phyloP scores from a whole-genome alignment of 1,284 basidiomycete genomes.

The Microbotryum silenes-acaulis region DNA sequence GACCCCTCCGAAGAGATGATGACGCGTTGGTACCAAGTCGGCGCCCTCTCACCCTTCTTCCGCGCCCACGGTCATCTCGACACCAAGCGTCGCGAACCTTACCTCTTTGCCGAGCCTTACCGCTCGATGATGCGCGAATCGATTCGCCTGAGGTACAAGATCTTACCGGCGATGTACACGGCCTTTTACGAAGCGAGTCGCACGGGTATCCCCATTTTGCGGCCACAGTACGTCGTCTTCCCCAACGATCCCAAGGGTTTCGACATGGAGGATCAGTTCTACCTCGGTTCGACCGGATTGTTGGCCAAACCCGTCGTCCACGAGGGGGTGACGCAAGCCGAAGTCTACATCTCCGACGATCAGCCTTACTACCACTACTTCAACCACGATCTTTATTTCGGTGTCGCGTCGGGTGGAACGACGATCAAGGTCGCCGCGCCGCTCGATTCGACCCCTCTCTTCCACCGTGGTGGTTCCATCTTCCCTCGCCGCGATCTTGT shows the following conservation, averaged over 20 bases:
- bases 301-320: constrained; percentile 85
- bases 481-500: constrained; percentile 78
- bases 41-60: constrained; percentile 94
- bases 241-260: constrained; percentile 79
- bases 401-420: constrained; percentile 52
- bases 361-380: constrained; percentile 97
- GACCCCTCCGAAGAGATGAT: constrained; percentile 92
- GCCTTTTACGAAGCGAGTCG: constrained; percentile 80
- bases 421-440: constrained; percentile 66
- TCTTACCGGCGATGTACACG: constrained; percentile 94
- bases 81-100: constrained; percentile 94
- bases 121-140: constrained; percentile 70
- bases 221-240: constrained; percentile 89
- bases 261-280: constrained; percentile 88
- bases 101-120: constrained; percentile 80
- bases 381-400: constrained; percentile 58
- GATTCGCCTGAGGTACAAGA: constrained; percentile 73
- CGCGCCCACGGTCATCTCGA: constrained; percentile 97
- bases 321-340: constrained; percentile 60
- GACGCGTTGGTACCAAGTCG: constrained; percentile 93
- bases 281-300: constrained; percentile 76
- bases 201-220: constrained; percentile 68
- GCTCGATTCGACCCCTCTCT: constrained; percentile 70
- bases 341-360: constrained; percentile 80
- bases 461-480: constrained; percentile 88